Conservation (phyloP, 2,329 filamentous ascomycete genomes). For the Fusarium succisae region DNA sequence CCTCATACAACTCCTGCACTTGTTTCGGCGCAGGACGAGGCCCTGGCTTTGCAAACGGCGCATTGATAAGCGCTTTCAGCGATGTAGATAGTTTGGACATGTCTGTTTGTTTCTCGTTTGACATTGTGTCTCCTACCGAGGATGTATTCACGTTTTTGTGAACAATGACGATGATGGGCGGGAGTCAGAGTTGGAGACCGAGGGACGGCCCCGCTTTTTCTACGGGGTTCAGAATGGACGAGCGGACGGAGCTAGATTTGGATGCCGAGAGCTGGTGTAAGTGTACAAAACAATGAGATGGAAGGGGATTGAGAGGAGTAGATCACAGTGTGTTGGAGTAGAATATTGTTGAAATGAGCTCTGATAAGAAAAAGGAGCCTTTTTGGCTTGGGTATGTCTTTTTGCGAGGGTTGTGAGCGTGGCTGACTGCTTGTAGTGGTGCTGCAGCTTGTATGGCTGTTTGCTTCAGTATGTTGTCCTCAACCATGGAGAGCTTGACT, state of each 20-base stretch:
- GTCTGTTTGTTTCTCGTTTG: slow-evolving; percentile 33
- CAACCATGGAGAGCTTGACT: neutral
- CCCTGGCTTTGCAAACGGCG: slow-evolving; percentile 71
- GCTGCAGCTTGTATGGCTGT: slow-evolving; percentile 57
- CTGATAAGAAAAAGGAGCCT: slow-evolving; percentile 49
- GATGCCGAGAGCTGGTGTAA: slow-evolving; percentile 5
- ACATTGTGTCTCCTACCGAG: slow-evolving; percentile 27
- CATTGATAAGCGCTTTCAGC: slow-evolving; percentile 79
- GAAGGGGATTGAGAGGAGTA: neutral
- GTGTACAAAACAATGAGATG: slow-evolving; percentile 24
- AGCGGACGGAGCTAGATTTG: slow-evolving; percentile 25
- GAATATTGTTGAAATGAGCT: slow-evolving; percentile 17
- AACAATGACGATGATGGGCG: slow-evolving; percentile 25
- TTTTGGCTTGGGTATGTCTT: slow-evolving; percentile 55
- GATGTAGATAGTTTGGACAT: slow-evolving; percentile 79
- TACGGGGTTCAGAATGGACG: slow-evolving; percentile 17
- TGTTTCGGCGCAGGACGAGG: slow-evolving; percentile 70
- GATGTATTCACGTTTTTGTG: slow-evolving; percentile 19
- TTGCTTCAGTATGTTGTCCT: slow-evolving; percentile 53
- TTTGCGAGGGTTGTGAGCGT: accelerated
- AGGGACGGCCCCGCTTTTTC: slow-evolving; percentile 24
- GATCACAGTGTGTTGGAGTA: neutral
- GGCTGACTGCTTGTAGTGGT: slow-evolving; percentile 44
- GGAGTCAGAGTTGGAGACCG: slow-evolving; percentile 34
- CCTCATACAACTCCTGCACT: slow-evolving; percentile 71